These are phyloP conservation scores for Rosa lucieae DNA, from an alignment of 306 rosid species.

Conservation along the genomic window DNA sequence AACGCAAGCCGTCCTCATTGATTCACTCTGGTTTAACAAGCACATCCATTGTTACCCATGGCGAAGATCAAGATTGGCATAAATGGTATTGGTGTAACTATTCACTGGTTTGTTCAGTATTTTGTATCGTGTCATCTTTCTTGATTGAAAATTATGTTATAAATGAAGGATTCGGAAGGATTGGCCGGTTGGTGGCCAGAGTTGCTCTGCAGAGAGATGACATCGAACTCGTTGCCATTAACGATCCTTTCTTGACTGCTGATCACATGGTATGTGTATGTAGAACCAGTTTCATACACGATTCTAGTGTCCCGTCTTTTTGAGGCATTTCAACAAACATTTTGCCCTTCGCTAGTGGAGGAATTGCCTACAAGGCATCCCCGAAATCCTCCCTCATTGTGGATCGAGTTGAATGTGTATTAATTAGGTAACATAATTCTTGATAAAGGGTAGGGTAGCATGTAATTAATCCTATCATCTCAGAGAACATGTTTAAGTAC, in stretches of 20 bases:
- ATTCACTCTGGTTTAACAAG: background rate
- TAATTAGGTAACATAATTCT: too few relatives aligned
- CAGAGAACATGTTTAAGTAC: slow-evolving; percentile 58
- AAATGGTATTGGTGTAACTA: slow-evolving; percentile 44
- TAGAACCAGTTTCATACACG: background rate
- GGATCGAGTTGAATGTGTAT: background rate
- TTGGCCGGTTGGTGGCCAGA: slow-evolving; percentile 66
- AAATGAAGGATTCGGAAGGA: slow-evolving; percentile 62
- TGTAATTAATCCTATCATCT: background rate
- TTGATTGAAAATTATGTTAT: background rate
- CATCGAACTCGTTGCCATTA: slow-evolving; percentile 63
- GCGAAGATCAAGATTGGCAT: slow-evolving; percentile 75
- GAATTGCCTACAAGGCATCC: background rate
- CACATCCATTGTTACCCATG: slow-evolving; percentile 29
- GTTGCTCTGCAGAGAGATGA: slow-evolving; percentile 66
- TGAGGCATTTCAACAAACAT: background rate
- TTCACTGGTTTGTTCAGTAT: background rate
- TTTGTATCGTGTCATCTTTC: background rate
- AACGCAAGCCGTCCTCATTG: background rate
- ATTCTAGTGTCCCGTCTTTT: background rate
- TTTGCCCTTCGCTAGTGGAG: background rate
- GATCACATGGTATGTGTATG: slow-evolving; percentile 49
- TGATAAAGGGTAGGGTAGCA: too few relatives aligned
- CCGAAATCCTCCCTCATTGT: background rate
- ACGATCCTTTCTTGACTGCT: slow-evolving; percentile 55